Percentiles rank a stretch among this genome's conserved stretches.
Conservation (phyloP, 2,329 filamentous ascomycete genomes). For the Phyllosticta ampelicida region DNA sequence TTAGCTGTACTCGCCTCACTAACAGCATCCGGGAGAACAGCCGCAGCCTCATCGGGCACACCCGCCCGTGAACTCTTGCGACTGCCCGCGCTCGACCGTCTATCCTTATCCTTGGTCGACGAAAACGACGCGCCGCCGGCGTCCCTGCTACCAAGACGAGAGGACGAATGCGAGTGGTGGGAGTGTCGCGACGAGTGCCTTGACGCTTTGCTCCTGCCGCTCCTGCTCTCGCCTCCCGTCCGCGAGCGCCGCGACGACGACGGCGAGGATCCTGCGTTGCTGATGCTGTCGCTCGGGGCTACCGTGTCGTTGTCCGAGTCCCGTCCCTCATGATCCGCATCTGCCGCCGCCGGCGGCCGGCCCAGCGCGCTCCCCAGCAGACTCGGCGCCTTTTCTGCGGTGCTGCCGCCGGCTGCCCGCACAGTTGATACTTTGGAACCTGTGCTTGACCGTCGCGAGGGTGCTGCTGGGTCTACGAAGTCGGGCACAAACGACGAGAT, state of each 20-base stretch:
- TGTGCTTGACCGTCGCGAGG: constrained; percentile 4
- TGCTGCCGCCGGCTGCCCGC: background rate
- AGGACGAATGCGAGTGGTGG: constrained; percentile 15
- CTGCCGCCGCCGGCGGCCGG: constrained; percentile 21
- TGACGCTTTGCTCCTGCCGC: constrained; percentile 12
- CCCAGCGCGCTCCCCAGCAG: constrained; percentile 28
- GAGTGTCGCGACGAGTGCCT: constrained; percentile 16
- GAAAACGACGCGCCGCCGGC: background rate
- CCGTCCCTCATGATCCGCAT: background rate
- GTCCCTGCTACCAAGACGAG: background rate
- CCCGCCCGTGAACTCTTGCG: constrained; percentile 9
- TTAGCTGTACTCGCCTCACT: constrained; percentile 26
- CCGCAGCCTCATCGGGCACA: constrained; percentile 5
- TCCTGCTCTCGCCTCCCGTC: constrained; percentile 17
- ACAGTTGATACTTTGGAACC: constrained; percentile 11
- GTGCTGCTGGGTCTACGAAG: constrained; percentile 16
- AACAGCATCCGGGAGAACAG: constrained; percentile 20
- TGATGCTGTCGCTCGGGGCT: constrained; percentile 39
- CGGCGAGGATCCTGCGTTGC: constrained; percentile 24
- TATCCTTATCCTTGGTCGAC: constrained; percentile 1
- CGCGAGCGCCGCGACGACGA: constrained; percentile 19
- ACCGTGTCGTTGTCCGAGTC: constrained; percentile 33
- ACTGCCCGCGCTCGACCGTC: constrained; percentile 13
- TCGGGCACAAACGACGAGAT: constrained; percentile 29
- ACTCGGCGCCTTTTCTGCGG: constrained; percentile 13